Base-by-base conservation (phyloP, 169 alveolate genomes). In the Cryptosporidium meleagridis region DNA sequence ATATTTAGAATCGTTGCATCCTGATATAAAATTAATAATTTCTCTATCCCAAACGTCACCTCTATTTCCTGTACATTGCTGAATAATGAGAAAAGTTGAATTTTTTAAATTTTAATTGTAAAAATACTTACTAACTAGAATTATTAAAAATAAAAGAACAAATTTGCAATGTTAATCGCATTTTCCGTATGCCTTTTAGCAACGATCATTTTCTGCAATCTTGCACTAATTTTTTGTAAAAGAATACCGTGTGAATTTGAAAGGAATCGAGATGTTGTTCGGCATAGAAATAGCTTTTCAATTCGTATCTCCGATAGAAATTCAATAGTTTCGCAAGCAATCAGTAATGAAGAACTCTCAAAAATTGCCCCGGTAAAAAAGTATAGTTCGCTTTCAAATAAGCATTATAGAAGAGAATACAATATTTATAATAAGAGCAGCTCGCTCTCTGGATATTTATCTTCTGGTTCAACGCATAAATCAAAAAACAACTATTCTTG, bases 201-300 rank as follows among this genome's bases (percentile, higher is more conserved):
- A 48, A 10, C 70, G 10, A 80, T 80, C 23, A 62, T 80, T 23
- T 12, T 80, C 12, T 80, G 89, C 69, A 80, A 80, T 31, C 62
- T 80, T 33, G 68, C 65, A 16, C 35, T 80, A 7, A 80, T 80
- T 29, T 80, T 80, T 48, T 80, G 89, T 44, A 80, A 26, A 65
- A 80, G 52, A 59, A 44, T 62, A 35, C 89, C 89, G n/a, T 80
- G 89, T 29, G 23, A 23, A 41, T 26, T 65, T 26, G 75, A 67
- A 29, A 58, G 53, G 8, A 35, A 45, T 35, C 33, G 48, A 18
- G 31, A 59, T 18, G 31, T 33, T 44, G 31, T 26, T 10, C 37
- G 33, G 14, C 12, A 55, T 55, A 80, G 89, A 26, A 44, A 4
- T 41, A 62, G 44, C 41, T 62, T 29, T 48, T 23, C 65, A 21